phyloP scores from a whole-genome alignment of 2,329 filamentous ascomycete species.

The Leptoxyphium fumago region DNA sequence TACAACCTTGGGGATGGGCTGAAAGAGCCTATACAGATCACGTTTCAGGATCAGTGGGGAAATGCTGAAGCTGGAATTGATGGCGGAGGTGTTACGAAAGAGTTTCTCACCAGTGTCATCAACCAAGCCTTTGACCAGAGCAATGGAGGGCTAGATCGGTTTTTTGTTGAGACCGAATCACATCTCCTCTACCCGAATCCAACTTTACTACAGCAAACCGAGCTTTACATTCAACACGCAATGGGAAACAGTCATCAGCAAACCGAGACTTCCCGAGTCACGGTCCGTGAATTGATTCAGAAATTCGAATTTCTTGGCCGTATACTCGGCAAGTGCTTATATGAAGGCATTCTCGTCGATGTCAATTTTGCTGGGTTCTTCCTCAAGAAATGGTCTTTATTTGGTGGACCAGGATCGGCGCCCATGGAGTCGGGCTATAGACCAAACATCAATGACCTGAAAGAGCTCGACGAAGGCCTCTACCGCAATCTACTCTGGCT shows the following conservation, averaged over 20 bases:
- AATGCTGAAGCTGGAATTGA: conserved; percentile 85
- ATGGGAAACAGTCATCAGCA: conserved; percentile 5
- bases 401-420: conserved; percentile 47
- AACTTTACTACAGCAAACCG: conserved; percentile 26
- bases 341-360: conserved; percentile 90
- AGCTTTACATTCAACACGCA: conserved; percentile 3
- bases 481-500: conserved; percentile 72
- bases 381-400: conserved; percentile 82
- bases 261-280: conserved; percentile 4
- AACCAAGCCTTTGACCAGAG: conserved; percentile 60
- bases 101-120: conserved; percentile 83
- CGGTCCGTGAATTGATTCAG: conserved; percentile 47
- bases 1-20: conserved; percentile 66
- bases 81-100: conserved; percentile 91
- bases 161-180: conserved; percentile 74
- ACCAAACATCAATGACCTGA: conserved; percentile 85
- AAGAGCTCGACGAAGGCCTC: conserved; percentile 77
- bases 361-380: conserved; percentile 92
- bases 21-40: conserved; percentile 93
- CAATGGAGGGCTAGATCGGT: conserved; percentile 14
- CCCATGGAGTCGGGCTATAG: conserved; percentile 61
- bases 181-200: conserved; percentile 86
- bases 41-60: conserved; percentile 84
- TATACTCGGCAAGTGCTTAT: conserved; percentile 89
- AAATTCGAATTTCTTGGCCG: conserved; percentile 86